Base-by-base conservation (phyloP, 1,284 basidiomycete species). In the Apiotrichum porosum region DNA sequence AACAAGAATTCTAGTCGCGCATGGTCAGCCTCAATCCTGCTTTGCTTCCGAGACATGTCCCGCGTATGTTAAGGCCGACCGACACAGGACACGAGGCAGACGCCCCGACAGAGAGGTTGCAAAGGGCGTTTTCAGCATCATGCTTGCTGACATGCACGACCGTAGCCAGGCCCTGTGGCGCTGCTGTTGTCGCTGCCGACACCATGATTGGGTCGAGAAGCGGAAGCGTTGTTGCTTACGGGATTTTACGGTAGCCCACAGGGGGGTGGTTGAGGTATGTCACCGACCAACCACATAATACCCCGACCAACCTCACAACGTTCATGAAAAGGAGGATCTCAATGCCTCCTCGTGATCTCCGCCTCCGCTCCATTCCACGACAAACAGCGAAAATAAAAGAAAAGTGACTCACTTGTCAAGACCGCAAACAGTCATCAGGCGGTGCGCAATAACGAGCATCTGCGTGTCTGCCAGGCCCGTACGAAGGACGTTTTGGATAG, bases 141-240 rank as follows among this genome's bases (percentile, higher is more conserved):
- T 95, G 94, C 73, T 94, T 91, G 37, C 91, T 79, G 13, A 94
- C 79, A 71, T 97, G 93, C 0, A 95, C 88, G 30, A 94, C 66
- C 0, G 88, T 91, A 0, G 95, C 91, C 12, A 91, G 87, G 21
- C 91, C 90, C 63, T 83, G 75, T 9, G 93, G 74, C 2, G 90
- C n/a, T n/a, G n/a, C n/a, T n/a, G n/a, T n/a, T n/a, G n/a, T n/a
- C n/a, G n/a, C n/a, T n/a, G n/a, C n/a, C n/a, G n/a, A n/a, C n/a
- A n/a, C n/a, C n/a, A n/a, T n/a, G n/a, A n/a, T n/a, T n/a, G n/a
- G n/a, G n/a, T n/a, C n/a, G n/a, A n/a, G n/a, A n/a, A n/a, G n/a
- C n/a, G n/a, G n/a, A n/a, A n/a, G n/a, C n/a, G n/a, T n/a, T n/a
- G n/a, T n/a, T n/a, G n/a, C n/a, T n/a, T n/a, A n/a, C n/a, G n/a